Evolutionary conservation across 2,329 filamentous ascomycete species (phyloP).

Genomic region (Davidsoniella australis): DNA sequence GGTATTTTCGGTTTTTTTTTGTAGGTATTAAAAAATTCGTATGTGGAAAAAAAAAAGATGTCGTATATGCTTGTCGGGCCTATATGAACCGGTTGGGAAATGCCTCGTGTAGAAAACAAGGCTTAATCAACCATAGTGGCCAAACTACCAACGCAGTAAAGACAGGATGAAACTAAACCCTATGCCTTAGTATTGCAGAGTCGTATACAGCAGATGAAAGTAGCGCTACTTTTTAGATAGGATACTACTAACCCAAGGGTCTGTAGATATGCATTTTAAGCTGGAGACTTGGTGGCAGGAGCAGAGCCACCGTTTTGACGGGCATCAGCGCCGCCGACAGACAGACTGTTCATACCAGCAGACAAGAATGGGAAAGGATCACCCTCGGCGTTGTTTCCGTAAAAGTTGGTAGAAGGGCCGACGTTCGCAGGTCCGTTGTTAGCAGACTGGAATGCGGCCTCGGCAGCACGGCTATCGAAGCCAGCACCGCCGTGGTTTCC

Average conservation of each 20-base stretch:
- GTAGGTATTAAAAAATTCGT: background rate
- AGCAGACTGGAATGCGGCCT: slow-evolving; percentile 84
- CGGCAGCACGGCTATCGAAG: slow-evolving; percentile 84
- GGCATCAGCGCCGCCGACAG: slow-evolving; percentile 48
- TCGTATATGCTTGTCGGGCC: too few relatives aligned
- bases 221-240: too few relatives aligned
- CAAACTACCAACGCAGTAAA: too few relatives aligned
- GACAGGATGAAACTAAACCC: too few relatives aligned
- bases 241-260: too few relatives aligned
- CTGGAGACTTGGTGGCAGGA: slow-evolving; percentile 42
- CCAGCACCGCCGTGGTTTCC: slow-evolving; percentile 68
- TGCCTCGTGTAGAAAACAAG: too few relatives aligned
- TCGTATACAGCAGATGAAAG: too few relatives aligned
- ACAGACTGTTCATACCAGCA: slow-evolving; percentile 52
- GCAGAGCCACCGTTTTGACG: slow-evolving; percentile 44
- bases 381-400: slow-evolving; percentile 36
- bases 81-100: too few relatives aligned
- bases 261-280: slow-evolving; percentile 22
- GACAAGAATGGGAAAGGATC: slow-evolving; percentile 72
- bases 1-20: background rate
- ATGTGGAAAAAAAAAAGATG: too few relatives aligned
- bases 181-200: too few relatives aligned
- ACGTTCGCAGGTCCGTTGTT: slow-evolving; percentile 65
- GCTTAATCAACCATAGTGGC: too few relatives aligned
- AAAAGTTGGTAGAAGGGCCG: slow-evolving; percentile 48